Percentiles rank a stretch among this genome's conserved stretches.
Conservation (phyloP, 140 eudicot species). For the Oenanthe javanica region DNA sequence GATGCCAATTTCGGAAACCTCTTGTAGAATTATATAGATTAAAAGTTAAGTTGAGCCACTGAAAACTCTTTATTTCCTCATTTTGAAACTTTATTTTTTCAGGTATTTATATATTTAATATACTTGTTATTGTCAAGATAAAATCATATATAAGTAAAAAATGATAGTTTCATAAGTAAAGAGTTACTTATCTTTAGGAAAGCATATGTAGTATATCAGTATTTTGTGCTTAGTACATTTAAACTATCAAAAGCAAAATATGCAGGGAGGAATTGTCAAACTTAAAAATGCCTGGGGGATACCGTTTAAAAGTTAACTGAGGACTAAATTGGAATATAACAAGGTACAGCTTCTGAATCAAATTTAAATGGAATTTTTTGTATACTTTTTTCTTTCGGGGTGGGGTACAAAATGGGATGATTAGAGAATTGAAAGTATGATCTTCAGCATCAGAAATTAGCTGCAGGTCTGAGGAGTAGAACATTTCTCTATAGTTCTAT, state of each 20-base stretch:
- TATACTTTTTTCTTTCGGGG: neutral
- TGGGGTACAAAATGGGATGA: neutral
- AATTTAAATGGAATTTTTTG: neutral
- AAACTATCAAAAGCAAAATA: neutral
- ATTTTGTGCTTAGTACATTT: neutral
- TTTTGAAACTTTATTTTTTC: too few relatives aligned
- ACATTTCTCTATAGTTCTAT: neutral
- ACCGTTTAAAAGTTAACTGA: neutral
- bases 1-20: neutral
- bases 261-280: neutral
- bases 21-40: neutral
- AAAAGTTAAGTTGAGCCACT: neutral
- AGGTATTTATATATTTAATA: neutral
- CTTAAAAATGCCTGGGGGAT: neutral
- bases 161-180: neutral
- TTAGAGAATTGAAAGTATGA: neutral
- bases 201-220: neutral
- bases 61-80: neutral
- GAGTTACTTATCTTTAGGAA: neutral
- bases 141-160: neutral
- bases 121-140: neutral
- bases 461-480: neutral
- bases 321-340: neutral
- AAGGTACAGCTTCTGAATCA: neutral
- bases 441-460: neutral